phyloP scores from a whole-genome alignment of 352 stramenopile genomes.

The Aphanomyces euteiches region DNA sequence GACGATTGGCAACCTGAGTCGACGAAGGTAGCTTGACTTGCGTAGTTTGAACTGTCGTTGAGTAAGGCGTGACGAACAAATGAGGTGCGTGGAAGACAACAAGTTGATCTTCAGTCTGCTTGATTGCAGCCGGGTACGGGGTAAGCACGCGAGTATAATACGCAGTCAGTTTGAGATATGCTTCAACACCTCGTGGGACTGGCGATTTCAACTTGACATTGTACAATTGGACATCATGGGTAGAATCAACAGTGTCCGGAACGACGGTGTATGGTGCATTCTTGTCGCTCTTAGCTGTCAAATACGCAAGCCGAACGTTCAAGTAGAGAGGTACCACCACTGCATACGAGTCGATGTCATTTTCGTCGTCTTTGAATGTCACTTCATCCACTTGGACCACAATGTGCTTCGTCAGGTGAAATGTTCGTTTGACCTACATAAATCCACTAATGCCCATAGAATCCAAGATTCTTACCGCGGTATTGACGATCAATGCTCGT shows the following conservation, averaged over 20 bases:
- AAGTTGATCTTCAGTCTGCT: constrained; percentile 80
- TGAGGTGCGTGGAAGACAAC: constrained; percentile 72
- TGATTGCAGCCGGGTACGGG: constrained; percentile 71
- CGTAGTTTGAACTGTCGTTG: constrained; percentile 74
- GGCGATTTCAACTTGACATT: constrained; percentile 63
- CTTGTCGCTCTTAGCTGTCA: constrained; percentile 74
- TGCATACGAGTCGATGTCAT: constrained; percentile 53
- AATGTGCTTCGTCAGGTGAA: constrained; percentile 80
- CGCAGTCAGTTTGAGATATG: constrained; percentile 67
- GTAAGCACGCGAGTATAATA: constrained; percentile 77
- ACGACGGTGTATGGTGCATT: constrained; percentile 57
- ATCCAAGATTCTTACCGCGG: constrained; percentile 42
- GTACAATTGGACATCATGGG: constrained; percentile 50
- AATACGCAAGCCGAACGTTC: constrained; percentile 49
- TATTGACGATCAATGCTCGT: constrained; percentile 63
- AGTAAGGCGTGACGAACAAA: constrained; percentile 67
- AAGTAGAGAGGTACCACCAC: constrained; percentile 59
- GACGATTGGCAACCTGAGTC: no score
- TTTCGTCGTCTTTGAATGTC: constrained; percentile 60
- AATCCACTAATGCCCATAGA: background rate
- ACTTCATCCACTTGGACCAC: constrained; percentile 73
- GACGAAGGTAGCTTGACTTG: constrained; percentile 79
- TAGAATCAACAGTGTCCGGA: constrained; percentile 36
- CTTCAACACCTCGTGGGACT: constrained; percentile 48
- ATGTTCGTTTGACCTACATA: constrained; percentile 61